These are phyloP conservation scores for Phytopythium sindhum DNA, from an alignment of 352 stramenopile genomes.

Conservation along the genomic window DNA sequence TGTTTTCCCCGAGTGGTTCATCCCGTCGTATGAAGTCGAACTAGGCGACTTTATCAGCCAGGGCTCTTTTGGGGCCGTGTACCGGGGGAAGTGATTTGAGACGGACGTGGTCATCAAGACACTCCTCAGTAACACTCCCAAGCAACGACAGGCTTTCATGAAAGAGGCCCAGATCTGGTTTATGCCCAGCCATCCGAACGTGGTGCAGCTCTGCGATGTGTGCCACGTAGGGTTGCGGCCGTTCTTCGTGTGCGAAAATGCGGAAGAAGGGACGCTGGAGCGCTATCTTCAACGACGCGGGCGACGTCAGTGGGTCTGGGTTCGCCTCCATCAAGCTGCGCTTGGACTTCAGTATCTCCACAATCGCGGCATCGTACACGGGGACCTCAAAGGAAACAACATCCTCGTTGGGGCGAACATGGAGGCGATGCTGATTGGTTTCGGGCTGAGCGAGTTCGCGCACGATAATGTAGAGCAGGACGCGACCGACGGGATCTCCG, in stretches of 20 bases:
- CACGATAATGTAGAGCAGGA: not conserved
- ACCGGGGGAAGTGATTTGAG: conserved; percentile 23
- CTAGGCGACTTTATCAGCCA: conserved; percentile 20
- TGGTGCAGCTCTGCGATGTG: conserved; percentile 29
- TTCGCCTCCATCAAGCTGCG: conserved; percentile 15
- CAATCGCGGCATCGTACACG: conserved; percentile 26
- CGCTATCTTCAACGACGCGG: conserved; percentile 12
- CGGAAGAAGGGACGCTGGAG: conserved; percentile 19
- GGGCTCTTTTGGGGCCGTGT: conserved; percentile 19
- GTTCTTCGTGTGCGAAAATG: conserved; percentile 31
- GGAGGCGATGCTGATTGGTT: conserved; percentile 24
- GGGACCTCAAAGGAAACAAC: conserved; percentile 35
- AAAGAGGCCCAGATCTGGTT: conserved; percentile 28
- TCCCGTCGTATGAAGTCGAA: conserved; percentile 28
- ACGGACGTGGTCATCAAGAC: conserved; percentile 27
- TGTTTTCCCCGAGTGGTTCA: conserved; percentile 15
- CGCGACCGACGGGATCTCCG: not conserved
- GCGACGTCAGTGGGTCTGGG: conserved; percentile 8
- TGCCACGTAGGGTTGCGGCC: conserved; percentile 23
- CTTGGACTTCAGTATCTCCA: conserved; percentile 27
- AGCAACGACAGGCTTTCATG: conserved; percentile 10
- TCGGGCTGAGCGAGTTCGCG: conserved; percentile 17
- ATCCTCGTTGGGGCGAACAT: conserved; percentile 27
- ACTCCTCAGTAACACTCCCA: not conserved
- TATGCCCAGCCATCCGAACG: conserved; percentile 22